Conservation (phyloP, 148 eudicot species). For the Dianthus caryophyllus region DNA sequence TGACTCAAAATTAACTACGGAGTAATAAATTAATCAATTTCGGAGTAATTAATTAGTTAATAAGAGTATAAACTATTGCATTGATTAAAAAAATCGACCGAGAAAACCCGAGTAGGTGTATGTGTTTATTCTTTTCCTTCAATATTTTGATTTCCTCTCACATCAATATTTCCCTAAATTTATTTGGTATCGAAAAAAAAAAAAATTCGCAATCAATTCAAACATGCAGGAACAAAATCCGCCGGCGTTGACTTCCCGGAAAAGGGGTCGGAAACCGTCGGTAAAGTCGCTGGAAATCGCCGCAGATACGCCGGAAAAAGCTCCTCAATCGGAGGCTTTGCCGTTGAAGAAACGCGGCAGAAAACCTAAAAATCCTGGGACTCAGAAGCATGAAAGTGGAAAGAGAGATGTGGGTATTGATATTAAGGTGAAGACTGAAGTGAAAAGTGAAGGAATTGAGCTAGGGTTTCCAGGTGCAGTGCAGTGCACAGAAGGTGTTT, state of each 20-base stretch:
- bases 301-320: conserved; percentile 2
- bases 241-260: conserved; percentile 16
- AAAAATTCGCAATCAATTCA: too few relatives aligned
- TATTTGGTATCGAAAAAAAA: too few relatives aligned
- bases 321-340: not conserved
- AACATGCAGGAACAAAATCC: conserved; percentile 12
- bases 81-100: too few relatives aligned
- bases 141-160: too few relatives aligned
- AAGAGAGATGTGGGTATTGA: conserved; percentile 3
- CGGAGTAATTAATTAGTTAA: too few relatives aligned
- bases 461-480: not conserved
- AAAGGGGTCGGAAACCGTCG: conserved; percentile 21
- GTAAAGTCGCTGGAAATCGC: conserved; percentile 4
- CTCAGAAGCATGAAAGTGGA: conserved; percentile 5
- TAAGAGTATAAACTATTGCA: too few relatives aligned
- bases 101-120: too few relatives aligned
- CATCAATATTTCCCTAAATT: not conserved
- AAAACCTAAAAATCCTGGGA: conserved; percentile 1
- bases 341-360: conserved; percentile 26
- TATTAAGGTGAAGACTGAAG: not conserved
- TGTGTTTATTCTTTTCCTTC: too few relatives aligned
- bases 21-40: too few relatives aligned
- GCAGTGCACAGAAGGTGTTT: conserved; percentile 28
- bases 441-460: not conserved
- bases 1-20: too few relatives aligned